phyloP scores from a whole-genome alignment of 1,284 basidiomycete species.

The Puccinia hordei region DNA sequence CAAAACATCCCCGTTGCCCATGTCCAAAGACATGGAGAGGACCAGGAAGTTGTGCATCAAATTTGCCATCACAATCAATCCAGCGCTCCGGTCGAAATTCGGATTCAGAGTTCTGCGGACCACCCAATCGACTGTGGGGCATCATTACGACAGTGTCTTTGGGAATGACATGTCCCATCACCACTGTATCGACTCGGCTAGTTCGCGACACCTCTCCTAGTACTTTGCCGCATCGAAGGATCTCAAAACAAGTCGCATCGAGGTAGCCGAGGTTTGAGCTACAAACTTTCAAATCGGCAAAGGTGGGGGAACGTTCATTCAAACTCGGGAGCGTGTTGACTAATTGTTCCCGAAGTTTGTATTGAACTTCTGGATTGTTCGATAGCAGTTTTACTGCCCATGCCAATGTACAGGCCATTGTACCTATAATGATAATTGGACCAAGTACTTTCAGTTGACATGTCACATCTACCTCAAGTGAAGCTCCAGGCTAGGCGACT shows the following conservation, averaged over 20 bases:
- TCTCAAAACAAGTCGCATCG: constrained; percentile 30
- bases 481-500: background rate
- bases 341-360: constrained; percentile 26
- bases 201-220: constrained; percentile 37
- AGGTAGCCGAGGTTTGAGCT: constrained; percentile 25
- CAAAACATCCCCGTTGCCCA: constrained; percentile 43
- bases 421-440: constrained; percentile 24
- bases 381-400: constrained; percentile 46
- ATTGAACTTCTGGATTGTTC: constrained; percentile 40
- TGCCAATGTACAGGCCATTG: constrained; percentile 48
- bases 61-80: constrained; percentile 29
- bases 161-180: constrained; percentile 38
- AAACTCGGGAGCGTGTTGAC: constrained; percentile 27
- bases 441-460: background rate
- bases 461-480: background rate
- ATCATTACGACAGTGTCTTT: constrained; percentile 38
- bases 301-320: constrained; percentile 43
- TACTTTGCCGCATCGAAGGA: constrained; percentile 33
- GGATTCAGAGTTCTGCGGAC: background rate
- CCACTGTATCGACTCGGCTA: constrained; percentile 19
- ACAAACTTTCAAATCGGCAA: constrained; percentile 26
- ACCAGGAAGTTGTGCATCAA: constrained; percentile 35
- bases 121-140: constrained; percentile 17
- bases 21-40: constrained; percentile 48
- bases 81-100: constrained; percentile 40